Conservation (phyloP, 2,329 filamentous ascomycete genomes). For the Penicillium brasilianum region DNA sequence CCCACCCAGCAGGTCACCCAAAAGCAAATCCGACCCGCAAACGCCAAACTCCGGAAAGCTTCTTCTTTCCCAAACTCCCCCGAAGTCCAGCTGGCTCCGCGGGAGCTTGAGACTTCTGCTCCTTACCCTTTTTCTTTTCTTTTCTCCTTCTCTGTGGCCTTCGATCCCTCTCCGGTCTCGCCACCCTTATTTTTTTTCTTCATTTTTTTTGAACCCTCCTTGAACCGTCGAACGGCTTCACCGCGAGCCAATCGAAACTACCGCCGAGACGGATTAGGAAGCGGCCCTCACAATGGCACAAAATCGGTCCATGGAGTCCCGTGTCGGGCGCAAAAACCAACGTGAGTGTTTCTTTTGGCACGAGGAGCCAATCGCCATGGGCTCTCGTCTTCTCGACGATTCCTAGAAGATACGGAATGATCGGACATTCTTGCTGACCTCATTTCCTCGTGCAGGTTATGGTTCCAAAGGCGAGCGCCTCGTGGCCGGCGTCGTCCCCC, state of each 20-base stretch:
- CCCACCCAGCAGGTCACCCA: constrained; percentile 32
- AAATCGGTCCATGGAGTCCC: constrained; percentile 53
- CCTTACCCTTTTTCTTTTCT: neutral
- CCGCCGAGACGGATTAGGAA: constrained; percentile 12
- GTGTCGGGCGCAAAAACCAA: constrained; percentile 55
- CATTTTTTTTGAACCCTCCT: neutral
- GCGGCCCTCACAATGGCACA: constrained; percentile 45
- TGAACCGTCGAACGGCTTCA: neutral
- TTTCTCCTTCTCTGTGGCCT: constrained; percentile 13
- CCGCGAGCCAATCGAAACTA: constrained; percentile 2
- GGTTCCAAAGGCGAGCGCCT: constrained; percentile 89
- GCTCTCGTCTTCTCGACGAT: neutral
- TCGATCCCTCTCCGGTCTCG: constrained; percentile 17
- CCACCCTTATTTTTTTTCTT: constrained; percentile 9
- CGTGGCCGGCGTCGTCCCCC: constrained; percentile 90
- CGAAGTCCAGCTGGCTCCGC: constrained; percentile 26
- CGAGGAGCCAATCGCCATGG: constrained; percentile 23
- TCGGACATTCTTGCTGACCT: constrained; percentile 27
- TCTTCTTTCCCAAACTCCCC: constrained; percentile 16
- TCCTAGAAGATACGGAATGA: neutral
- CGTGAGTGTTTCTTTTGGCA: constrained; percentile 46
- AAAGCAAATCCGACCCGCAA: constrained; percentile 11
- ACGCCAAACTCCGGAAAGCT: constrained; percentile 16
- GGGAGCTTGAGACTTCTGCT: constrained; percentile 27
- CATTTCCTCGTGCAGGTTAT: constrained; percentile 68